A percentile compares a stretch with the other conserved stretches of the same genome.
phyloP scores from a whole-genome alignment of 2,329 filamentous ascomycete species.

The Lachnellula arida region DNA sequence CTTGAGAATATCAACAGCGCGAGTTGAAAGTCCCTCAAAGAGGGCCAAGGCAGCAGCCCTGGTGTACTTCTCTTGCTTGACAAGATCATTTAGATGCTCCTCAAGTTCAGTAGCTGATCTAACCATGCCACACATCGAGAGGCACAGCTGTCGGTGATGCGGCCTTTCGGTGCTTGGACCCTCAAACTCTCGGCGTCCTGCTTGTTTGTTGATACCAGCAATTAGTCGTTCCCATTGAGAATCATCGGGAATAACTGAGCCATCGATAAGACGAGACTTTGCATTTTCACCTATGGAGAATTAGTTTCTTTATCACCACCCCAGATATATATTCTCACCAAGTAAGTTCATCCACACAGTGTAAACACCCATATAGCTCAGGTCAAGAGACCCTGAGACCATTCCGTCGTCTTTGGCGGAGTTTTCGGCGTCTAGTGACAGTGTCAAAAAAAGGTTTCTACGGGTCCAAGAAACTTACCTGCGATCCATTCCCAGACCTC shows the following conservation, averaged over 20 bases:
- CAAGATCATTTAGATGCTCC: constrained; percentile 41
- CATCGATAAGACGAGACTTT: constrained; percentile 44
- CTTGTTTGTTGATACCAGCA: constrained; percentile 57
- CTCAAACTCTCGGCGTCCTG: constrained; percentile 57
- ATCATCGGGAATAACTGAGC: constrained; percentile 39
- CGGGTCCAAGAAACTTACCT: constrained; percentile 41
- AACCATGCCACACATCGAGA: constrained; percentile 71
- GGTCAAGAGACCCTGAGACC: constrained; percentile 61
- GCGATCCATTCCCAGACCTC: constrained; percentile 75
- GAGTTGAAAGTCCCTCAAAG: constrained; percentile 64
- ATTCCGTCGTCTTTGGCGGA: constrained; percentile 65
- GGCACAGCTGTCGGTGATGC: constrained; percentile 67
- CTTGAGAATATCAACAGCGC: constrained; percentile 67
- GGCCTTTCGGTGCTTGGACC: constrained; percentile 60
- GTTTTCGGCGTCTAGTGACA: constrained; percentile 51
- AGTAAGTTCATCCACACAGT: constrained; percentile 68
- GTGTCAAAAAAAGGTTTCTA: background rate
- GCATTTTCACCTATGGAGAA: constrained; percentile 42
- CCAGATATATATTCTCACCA: constrained; percentile 40
- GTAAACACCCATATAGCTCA: constrained; percentile 71
- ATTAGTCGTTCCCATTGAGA: constrained; percentile 58
- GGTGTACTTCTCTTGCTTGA: constrained; percentile 53
- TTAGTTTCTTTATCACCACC: background rate
- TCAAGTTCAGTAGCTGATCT: constrained; percentile 46
- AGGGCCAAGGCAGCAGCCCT: constrained; percentile 73